A percentile compares a stretch with the other conserved stretches of the same genome.
These are phyloP conservation scores for Cornus suecica DNA, from an alignment of 148 eudicot species.

Conservation along the genomic window DNA sequence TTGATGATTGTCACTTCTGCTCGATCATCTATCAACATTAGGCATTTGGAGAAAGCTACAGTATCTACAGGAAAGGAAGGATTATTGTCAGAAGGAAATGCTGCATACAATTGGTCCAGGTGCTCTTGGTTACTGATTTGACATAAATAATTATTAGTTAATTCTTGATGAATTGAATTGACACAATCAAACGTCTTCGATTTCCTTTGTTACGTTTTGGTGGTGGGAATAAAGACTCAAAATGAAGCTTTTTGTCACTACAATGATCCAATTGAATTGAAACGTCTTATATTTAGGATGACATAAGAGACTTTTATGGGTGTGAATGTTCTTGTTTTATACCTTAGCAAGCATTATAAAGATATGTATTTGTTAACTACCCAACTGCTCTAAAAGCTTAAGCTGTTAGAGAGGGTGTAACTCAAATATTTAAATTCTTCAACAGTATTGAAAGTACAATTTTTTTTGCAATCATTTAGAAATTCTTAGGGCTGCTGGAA, in stretches of 20 bases:
- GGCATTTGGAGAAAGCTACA: constrained; percentile 99
- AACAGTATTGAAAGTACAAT: background rate
- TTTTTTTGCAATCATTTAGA: background rate
- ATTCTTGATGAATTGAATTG: background rate
- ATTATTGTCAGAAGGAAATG: constrained; percentile 88
- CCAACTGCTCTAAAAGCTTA: no score
- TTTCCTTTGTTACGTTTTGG: background rate
- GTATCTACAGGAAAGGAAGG: constrained; percentile 99
- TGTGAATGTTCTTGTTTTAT: background rate
- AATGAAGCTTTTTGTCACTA: background rate
- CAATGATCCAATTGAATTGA: background rate
- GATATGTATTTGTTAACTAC: no score
- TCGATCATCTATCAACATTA: constrained; percentile 89
- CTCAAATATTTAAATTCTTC: no score
- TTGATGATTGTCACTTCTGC: constrained; percentile 97
- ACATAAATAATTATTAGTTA: constrained; percentile 2
- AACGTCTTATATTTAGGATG: background rate
- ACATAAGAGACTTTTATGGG: background rate
- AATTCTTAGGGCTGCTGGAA: background rate
- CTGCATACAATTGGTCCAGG: constrained; percentile 98
- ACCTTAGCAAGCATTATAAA: background rate
- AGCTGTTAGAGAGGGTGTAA: no score
- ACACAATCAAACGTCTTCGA: no score
- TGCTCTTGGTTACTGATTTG: constrained; percentile 23
- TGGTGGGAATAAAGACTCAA: background rate